A percentile compares a stretch with the other conserved stretches of the same genome.
Evolutionary conservation across 108 stramenopile species (phyloP).

Genomic region (Poteriospumella lacustris): DNA sequence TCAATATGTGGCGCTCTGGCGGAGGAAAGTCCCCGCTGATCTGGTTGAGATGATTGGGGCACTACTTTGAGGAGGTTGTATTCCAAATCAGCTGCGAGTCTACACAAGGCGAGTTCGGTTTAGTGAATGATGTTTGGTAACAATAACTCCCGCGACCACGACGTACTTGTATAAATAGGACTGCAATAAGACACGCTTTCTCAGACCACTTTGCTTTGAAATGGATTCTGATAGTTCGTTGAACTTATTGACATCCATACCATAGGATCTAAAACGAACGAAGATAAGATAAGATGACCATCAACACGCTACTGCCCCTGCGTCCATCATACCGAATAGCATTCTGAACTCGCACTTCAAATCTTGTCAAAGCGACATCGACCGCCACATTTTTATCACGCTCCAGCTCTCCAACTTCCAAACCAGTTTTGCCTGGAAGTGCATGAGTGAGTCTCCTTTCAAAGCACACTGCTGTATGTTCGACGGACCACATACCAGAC

Average conservation of each 20-base stretch:
- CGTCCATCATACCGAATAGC: neutral
- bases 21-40: too few species aligned
- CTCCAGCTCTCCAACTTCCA: neutral
- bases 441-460: neutral
- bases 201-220: neutral
- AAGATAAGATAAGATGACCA: neutral
- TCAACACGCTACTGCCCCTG: too few species aligned
- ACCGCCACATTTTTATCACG: neutral
- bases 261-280: neutral
- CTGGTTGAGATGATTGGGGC: too few species aligned
- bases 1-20: too few species aligned
- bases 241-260: neutral
- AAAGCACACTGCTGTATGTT: neutral
- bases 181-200: neutral
- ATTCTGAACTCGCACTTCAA: neutral
- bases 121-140: neutral
- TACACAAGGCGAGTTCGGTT: neutral
- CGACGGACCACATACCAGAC: neutral
- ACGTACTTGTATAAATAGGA: conserved; percentile 6
- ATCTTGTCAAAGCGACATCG: neutral
- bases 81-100: conserved; percentile 4
- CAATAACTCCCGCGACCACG: neutral
- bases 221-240: neutral
- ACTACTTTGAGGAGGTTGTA: neutral
- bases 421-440: neutral